Evolutionary conservation across 176 grass and related monocot species (phyloP), one percentile per base, ranked within the genome.

Genomic region (Chloris gayana): DNA sequence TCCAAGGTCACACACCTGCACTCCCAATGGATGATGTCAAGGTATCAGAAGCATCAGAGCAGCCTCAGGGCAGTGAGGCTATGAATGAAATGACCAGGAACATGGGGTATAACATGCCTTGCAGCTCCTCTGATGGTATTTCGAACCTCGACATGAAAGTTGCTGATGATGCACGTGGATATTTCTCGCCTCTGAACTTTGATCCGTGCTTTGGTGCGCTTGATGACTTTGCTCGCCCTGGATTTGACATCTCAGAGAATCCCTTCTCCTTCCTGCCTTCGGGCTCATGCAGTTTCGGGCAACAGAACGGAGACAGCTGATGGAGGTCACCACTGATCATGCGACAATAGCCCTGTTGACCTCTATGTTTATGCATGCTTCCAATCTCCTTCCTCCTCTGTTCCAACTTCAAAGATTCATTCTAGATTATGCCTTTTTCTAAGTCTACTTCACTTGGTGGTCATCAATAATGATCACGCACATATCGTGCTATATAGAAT

Each of bases 1-100:
- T 97, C 81, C 94, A 97, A 75, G 94, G 94, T 18, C 94, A 97
- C 77, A 97, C 94, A 10, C 94, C 94, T 24, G 94, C 91, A 7
- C 85, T 93, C 27, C 81, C 77, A 10, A 80, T 89, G 80, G 94
- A 97, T 57, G 91, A 97, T 67, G 22, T 85, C 47, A 91, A 87
- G 51, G 80, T 74, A 74, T 42, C 83, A 51, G 88, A 84, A 37
- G 77, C 72, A 41, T 83, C 70, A 2, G 90, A 92, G 57, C 83
- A 83, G 44, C 61, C 76, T 41, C 86, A 83, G 26, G 64, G 26
- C 47, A 77, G 61, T 5, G 87, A 93, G 64, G 64, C 25, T n/a
- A 70, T 79, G 86, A 76, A 82, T 61, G 79, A 75, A 34, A 87
- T 83, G 45, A 42, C 33, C 6, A 89, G 67, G 67, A 75, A 47